These are phyloP conservation scores for Halenospora varia DNA, from an alignment of 495 filamentous ascomycete species.

Conservation along the genomic window DNA sequence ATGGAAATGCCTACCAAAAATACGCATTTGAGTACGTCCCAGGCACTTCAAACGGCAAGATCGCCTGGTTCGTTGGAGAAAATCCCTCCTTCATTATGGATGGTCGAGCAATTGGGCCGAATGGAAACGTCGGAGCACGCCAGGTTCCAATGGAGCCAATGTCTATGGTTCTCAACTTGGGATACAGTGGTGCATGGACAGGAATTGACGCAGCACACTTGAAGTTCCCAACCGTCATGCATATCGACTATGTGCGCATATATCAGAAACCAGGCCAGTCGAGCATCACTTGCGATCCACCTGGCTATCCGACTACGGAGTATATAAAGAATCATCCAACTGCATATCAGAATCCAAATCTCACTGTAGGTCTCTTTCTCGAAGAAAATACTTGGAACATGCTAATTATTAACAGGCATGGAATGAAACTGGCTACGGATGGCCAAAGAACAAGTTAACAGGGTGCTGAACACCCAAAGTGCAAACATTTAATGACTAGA, in stretches of 20 bases:
- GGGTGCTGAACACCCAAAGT: slow-evolving; percentile 9
- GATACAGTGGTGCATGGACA: slow-evolving; percentile 64
- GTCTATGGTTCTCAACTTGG: slow-evolving; percentile 68
- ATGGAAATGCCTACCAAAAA: slow-evolving; percentile 66
- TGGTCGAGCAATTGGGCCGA: slow-evolving; percentile 61
- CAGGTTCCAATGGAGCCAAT: slow-evolving; percentile 67
- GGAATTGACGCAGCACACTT: slow-evolving; percentile 52
- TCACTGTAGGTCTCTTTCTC: slow-evolving; percentile 39
- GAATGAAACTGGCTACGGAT: slow-evolving; percentile 40
- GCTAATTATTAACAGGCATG: slow-evolving; percentile 30
- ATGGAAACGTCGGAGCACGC: slow-evolving; percentile 69
- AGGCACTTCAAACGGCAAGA: slow-evolving; percentile 49
- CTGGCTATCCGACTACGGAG: slow-evolving; percentile 61
- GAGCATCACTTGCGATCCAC: slow-evolving; percentile 69
- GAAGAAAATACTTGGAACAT: neutral
- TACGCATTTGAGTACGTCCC: slow-evolving; percentile 72
- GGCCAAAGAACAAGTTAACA: slow-evolving; percentile 44
- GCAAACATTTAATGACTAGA: neutral
- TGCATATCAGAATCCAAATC: slow-evolving; percentile 63
- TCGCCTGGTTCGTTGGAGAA: slow-evolving; percentile 68
- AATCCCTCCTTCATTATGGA: slow-evolving; percentile 64
- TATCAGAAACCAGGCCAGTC: slow-evolving; percentile 57
- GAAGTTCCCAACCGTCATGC: slow-evolving; percentile 61
- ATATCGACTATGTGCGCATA: slow-evolving; percentile 71
- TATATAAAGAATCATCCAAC: slow-evolving; percentile 63